Evolutionary conservation across 1,139 yeast genomes (phyloP), one percentile per base, ranked within the genome.

Genomic region (Petasospora fabianii): DNA sequence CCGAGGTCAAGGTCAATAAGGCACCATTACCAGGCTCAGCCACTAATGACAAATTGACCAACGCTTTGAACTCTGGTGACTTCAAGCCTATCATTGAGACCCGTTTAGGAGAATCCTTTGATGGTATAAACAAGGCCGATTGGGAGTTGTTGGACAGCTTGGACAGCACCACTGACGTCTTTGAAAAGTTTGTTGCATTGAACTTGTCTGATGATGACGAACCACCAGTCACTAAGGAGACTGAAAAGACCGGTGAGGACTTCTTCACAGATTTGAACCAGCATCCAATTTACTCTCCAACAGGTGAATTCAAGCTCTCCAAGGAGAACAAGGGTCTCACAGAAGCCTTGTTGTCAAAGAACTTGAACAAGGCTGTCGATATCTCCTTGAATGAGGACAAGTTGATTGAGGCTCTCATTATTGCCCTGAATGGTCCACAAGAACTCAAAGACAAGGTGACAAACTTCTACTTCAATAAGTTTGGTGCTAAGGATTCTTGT

Each of bases 401-500:
- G 43, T 65, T 87, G 28, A 63, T 75, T 17, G 97, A 92, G 58
- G 97, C 97, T 3, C 73, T 90, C 50, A 68, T 90, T 31, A 71
- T 94, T 45, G 86, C 97, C 0, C 65, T 85, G 53, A 83, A 81
- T 54, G 84, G 84, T 3, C 61, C 80, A n/a, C 77, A 73, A 16
- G 70, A 68, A 7, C 66, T 81, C 54, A 83, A 84, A 53, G 69
- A 72, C 38, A 76, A 77, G 53, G 97, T 84, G 3, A 80, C 75
- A 55, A 73, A 75, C 53, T 81, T 82, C 14, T 92, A 82, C 59
- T 83, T 88, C 61, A 58, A 70, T 31, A 75, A 77, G 53, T 66
- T 74, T 49, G 78, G 78, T 13, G 60, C 66, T 7, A 61, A 71
- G n/a, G 66, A 71, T 32, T 68, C 81, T 14, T 70, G 85, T 45